Evolutionary conservation across 306 rosid genomes (phyloP), one percentile per base, ranked within the genome.

Genomic region (Lagenaria siceraria): DNA sequence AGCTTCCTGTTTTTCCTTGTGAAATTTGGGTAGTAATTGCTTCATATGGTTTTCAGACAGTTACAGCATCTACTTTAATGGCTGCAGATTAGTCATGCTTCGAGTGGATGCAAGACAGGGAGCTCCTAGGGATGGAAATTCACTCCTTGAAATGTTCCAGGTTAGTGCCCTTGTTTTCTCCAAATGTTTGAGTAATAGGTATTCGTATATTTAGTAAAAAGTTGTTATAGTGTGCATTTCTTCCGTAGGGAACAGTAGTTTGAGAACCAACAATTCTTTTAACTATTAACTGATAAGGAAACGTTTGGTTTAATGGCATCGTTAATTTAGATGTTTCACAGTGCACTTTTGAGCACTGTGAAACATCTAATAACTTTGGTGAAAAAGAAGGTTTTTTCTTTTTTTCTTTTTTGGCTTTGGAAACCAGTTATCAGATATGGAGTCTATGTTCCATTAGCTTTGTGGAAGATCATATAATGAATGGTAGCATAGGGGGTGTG

Each of bases 31-130:
- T 61, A 21, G n/a, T 43, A 74, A 24, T 58, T 54, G 73, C 38
- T 42, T 77, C 43, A 40, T 77, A 18, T 77, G 43, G 8, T 62
- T 60, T 75, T 58, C 65, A 52, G 38, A 73, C 31, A 51, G 10
- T 51, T 72, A 72, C 25, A 48, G 38, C 42, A 60, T 17, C 19
- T 38, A 61, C 61, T 78, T 35, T 78, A 76, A 69, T 87, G 81
- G 51, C 86, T 92, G 78, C 88, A 96, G 99, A 82, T 85, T 88
- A 77, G 84, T 86, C 76, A 87, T 96, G 99, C 93, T 96, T 79
- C 99, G 96, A 5, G 99, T 96, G 71, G 98, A 96, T 86, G 99
- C 99, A 73, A 87, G 84, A 78, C 99, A 92, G 84, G 99, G 99
- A 82, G 90, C 93, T 75, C 93, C 97, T 7, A 96, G 85, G 85